These are phyloP conservation scores for Pyrenophora tritici-repentis DNA, from an alignment of 2,329 filamentous ascomycete genomes.

Conservation along the genomic window DNA sequence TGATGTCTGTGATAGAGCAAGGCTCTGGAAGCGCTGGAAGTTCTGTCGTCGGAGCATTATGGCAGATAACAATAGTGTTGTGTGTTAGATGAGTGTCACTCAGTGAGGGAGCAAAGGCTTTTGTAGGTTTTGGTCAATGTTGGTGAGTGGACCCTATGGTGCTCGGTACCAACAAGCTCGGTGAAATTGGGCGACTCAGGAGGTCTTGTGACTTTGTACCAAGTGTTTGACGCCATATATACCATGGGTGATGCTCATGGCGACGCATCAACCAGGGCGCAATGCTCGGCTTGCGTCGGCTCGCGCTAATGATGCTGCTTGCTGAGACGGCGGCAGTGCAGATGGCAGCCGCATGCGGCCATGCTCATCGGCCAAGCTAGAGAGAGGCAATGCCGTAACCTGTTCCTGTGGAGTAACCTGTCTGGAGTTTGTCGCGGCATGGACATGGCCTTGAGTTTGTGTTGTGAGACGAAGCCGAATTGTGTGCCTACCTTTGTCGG, in stretches of 20 bases:
- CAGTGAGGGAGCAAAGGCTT: neutral
- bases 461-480: neutral
- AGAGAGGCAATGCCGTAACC: conserved; percentile 8
- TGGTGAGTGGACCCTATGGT: neutral
- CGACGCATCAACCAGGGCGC: conserved; percentile 21
- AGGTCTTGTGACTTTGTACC: conserved; percentile 19
- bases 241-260: conserved; percentile 17
- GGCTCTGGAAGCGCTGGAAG: conserved; percentile 28
- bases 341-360: conserved; percentile 15
- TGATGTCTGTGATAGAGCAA: conserved; percentile 25
- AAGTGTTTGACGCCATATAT: conserved; percentile 30
- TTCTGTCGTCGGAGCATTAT: conserved; percentile 33
- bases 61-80: conserved; percentile 2
- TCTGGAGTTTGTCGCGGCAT: neutral
- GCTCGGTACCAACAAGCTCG: neutral
- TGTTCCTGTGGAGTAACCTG: neutral
- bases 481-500: neutral
- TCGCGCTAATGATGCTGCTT: conserved; percentile 20
- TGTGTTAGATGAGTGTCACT: conserved; percentile 1
- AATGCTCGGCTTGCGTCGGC: conserved; percentile 39
- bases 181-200: conserved; percentile 1
- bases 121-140: conserved; percentile 5
- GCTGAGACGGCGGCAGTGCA: conserved; percentile 18
- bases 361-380: conserved; percentile 5
- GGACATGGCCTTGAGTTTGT: neutral